A percentile compares a stretch with the other conserved stretches of the same genome.
Conservation (phyloP, 495 filamentous ascomycete genomes). For the Xylaria curta region DNA sequence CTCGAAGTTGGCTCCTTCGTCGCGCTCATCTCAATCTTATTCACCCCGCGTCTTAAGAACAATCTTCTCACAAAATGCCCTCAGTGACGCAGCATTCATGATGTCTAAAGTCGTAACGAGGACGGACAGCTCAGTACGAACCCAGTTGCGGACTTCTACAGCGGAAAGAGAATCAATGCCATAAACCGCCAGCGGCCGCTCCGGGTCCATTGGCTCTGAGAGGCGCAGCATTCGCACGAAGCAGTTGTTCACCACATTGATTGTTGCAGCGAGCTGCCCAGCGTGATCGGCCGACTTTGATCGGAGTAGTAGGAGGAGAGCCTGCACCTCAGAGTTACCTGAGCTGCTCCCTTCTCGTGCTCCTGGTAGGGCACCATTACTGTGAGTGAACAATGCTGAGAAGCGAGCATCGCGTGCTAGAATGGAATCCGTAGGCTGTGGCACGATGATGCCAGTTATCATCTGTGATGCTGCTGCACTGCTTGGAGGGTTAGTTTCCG, state of each 20-base stretch:
- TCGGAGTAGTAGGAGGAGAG: neutral
- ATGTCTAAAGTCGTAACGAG: slow-evolving; percentile 1
- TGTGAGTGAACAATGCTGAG: neutral
- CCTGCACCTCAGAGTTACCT: neutral
- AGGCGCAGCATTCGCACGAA: slow-evolving; percentile 41
- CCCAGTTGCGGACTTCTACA: slow-evolving; percentile 53
- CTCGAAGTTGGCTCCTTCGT: neutral
- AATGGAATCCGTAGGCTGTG: neutral
- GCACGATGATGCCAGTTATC: neutral
- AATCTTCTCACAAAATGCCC: neutral
- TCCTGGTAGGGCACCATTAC: neutral
- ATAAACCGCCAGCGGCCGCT: slow-evolving; percentile 49
- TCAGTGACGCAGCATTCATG: neutral
- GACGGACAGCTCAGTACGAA: neutral
- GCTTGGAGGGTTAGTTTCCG: neutral
- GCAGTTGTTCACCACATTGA: neutral
- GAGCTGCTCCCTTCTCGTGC: neutral
- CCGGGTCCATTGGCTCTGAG: slow-evolving; percentile 51
- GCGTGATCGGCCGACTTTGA: neutral
- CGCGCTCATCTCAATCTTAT: neutral
- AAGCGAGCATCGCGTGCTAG: neutral
- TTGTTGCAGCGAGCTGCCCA: neutral
- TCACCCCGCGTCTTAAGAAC: neutral
- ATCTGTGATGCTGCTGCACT: neutral
- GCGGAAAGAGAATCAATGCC: slow-evolving; percentile 58